A percentile compares a stretch with the other conserved stretches of the same genome.
Conservation (phyloP, 805 yeast genomes). For the Cyberlindnera japonica region DNA sequence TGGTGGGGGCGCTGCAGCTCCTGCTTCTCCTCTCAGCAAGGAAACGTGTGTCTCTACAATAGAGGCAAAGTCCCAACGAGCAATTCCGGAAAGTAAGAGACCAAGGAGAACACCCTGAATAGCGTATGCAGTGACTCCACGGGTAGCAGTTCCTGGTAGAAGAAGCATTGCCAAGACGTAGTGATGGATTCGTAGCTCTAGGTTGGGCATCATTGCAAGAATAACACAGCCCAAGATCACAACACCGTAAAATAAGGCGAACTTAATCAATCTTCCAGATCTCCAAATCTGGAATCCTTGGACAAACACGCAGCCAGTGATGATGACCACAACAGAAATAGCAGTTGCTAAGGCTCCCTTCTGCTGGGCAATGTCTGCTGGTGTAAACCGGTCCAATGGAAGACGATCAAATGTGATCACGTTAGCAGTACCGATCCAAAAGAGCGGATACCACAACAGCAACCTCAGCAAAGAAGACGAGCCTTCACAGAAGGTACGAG, state of each 20-base stretch:
- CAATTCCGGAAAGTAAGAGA: constrained; percentile 74
- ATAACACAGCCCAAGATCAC: constrained; percentile 42
- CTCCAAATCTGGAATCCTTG: constrained; percentile 83
- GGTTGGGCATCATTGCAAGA: constrained; percentile 54
- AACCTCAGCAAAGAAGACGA: constrained; percentile 39
- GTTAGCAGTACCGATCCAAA: constrained; percentile 82
- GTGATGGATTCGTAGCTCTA: constrained; percentile 77
- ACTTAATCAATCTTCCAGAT: constrained; percentile 62
- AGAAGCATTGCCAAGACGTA: constrained; percentile 73
- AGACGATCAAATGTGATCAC: constrained; percentile 84
- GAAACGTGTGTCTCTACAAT: constrained; percentile 73
- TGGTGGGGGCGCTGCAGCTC: constrained; percentile 49
- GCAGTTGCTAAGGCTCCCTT: constrained; percentile 76
- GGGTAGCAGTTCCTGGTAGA: constrained; percentile 79
- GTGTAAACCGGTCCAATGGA: constrained; percentile 81
- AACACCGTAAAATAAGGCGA: constrained; percentile 49
- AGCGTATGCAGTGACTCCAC: constrained; percentile 63
- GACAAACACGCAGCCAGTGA: constrained; percentile 53
- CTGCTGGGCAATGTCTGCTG: constrained; percentile 64
- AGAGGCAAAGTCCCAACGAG: constrained; percentile 93
- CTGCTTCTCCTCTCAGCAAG: constrained; percentile 71
- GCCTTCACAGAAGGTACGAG: constrained; percentile 42
- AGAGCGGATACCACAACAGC: constrained; percentile 66
- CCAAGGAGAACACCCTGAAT: constrained; percentile 88
- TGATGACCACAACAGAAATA: constrained; percentile 41